Base-by-base conservation (phyloP, 352 stramenopile species). In the Phytophthora foliorum region DNA sequence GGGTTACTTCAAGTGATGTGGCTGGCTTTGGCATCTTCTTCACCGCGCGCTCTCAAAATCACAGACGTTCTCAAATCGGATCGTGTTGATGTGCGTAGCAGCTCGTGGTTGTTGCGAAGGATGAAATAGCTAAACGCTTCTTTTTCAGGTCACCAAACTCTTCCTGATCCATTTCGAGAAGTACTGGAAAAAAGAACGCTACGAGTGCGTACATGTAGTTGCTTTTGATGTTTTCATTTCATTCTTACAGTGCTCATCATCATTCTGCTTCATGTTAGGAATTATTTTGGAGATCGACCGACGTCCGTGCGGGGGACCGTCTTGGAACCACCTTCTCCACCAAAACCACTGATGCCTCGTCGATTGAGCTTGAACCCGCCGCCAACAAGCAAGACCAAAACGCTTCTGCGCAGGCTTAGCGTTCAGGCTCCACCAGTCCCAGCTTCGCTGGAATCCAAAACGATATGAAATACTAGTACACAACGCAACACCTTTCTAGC, bases 1-100 rank as follows among this genome's bases (percentile, higher is more conserved):
- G 84, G 81, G 0, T 72, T 95, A 16, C 90, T 95, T 57, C 87
- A 95, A 69, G 66, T 93, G 45, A 95, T 95, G 87, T 95, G 87
- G 87, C 70, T 95, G 34, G 77, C 80, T 24, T 88, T 81, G 16
- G 70, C 82, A 21, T 87, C 83, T 10, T 75, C 62, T 42, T 91
- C 81, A 19, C 78, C 72, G 21, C 80, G 74, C 5, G 64, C 72
- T 25, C 64, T 92, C 27, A 85, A 88, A 79, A 92, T 90, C 58
- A 83, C 75, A 42, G 81, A 90, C 45, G 71, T 91, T 6, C 82
- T 90, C 64, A 93, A 92, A 75, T 89, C 78, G n/a, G 82, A 91
- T 63, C 74, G 78, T 38, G 45, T 87, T 34, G 72, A 88, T 69
- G 72, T 90, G 45, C 29, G 68, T 62, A 29, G 17, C 21, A 24